Conservation (phyloP, 768 basidiomycete species). For the Lentinula aciculospora region DNA sequence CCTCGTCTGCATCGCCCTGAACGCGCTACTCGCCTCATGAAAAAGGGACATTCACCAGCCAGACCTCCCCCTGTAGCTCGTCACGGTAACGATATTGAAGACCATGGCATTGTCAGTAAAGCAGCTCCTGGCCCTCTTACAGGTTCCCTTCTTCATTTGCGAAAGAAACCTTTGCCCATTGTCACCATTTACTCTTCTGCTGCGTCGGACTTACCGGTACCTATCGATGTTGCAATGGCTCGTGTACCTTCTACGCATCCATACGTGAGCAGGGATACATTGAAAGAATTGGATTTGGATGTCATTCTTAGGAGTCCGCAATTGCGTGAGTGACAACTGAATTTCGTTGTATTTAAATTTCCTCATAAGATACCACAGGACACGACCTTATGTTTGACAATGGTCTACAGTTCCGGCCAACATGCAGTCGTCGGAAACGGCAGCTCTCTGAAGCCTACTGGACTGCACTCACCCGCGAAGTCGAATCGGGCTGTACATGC, state of each 20-base stretch:
- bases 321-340: slow-evolving; percentile 65
- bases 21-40: slow-evolving; percentile 17
- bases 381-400: slow-evolving; percentile 90
- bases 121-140: slow-evolving; percentile 37
- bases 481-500: slow-evolving; percentile 80
- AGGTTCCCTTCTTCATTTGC: slow-evolving; percentile 36
- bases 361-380: no score
- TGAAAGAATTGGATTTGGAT: slow-evolving; percentile 81
- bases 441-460: slow-evolving; percentile 80
- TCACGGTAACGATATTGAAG: slow-evolving; percentile 37
- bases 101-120: slow-evolving; percentile 38
- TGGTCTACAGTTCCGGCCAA: slow-evolving; percentile 76
- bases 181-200: slow-evolving; percentile 16
- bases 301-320: slow-evolving; percentile 87
- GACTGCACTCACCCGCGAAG: slow-evolving; percentile 73
- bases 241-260: slow-evolving; percentile 69
- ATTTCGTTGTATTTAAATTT: no score
- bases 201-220: slow-evolving; percentile 22
- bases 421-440: slow-evolving; percentile 66
- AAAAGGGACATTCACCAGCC: slow-evolving; percentile 14
- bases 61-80: slow-evolving; percentile 24
- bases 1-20: slow-evolving; percentile 1
- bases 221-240: slow-evolving; percentile 39
- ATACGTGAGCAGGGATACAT: slow-evolving; percentile 75
- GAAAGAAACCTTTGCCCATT: slow-evolving; percentile 22